Evolutionary conservation across 2,329 filamentous ascomycete species (phyloP).

Genomic region (Bretziella fagacearum): DNA sequence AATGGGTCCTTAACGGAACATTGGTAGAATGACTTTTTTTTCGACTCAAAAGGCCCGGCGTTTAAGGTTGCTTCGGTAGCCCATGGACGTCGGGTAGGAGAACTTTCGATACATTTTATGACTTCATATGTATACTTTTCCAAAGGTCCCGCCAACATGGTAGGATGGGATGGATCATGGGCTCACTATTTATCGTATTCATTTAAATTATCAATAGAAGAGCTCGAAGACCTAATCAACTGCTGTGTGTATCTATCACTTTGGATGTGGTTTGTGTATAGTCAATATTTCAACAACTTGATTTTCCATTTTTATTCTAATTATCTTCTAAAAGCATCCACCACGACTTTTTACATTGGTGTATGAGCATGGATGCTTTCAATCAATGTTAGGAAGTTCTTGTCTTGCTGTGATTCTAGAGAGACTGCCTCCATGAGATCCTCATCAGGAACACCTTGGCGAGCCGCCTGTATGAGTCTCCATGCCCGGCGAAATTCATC

Average conservation of each 20-base stretch:
- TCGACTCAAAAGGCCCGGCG: constrained; percentile 9
- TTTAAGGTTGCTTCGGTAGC: constrained; percentile 17
- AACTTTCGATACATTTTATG: constrained; percentile 24
- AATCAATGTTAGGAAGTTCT: constrained; percentile 16
- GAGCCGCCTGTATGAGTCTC: constrained; percentile 45
- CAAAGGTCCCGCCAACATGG: too few species aligned
- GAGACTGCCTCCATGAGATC: constrained; percentile 37
- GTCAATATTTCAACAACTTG: too few species aligned
- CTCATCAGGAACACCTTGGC: constrained; percentile 26
- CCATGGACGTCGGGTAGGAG: constrained; percentile 27
- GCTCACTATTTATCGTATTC: too few species aligned
- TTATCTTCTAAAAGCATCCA: too few species aligned
- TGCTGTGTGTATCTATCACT: too few species aligned
- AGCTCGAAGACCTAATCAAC: too few species aligned
- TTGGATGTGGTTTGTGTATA: too few species aligned
- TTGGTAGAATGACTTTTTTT: constrained; percentile 37
- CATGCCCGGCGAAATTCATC: constrained; percentile 73
- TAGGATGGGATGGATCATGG: too few species aligned
- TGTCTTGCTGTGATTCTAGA: constrained; percentile 20
- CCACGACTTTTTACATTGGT: too few species aligned
- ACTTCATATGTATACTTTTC: background rate
- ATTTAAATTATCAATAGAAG: too few species aligned
- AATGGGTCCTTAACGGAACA: constrained; percentile 53
- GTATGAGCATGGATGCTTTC: constrained; percentile 8
- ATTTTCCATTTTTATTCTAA: too few species aligned